These are phyloP conservation scores for Aspergillus oerlinghausenensis DNA, from an alignment of 2,329 filamentous ascomycete genomes.

Conservation along the genomic window DNA sequence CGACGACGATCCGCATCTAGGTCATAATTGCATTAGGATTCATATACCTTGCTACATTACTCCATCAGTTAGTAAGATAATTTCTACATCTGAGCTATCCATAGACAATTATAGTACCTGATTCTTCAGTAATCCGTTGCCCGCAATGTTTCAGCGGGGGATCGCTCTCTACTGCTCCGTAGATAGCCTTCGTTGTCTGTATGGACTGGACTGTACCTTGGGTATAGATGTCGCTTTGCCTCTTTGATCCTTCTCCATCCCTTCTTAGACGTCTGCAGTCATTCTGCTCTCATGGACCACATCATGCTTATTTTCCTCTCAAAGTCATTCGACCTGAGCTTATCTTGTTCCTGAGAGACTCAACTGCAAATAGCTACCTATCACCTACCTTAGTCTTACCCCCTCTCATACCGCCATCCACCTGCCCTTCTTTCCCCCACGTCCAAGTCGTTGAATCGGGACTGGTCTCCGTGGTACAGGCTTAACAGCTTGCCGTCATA, in stretches of 20 bases:
- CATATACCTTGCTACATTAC: not conserved
- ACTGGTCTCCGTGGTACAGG: slow-evolving; percentile 9
- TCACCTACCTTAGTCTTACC: not conserved
- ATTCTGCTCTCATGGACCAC: not conserved
- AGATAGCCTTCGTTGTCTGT: no score
- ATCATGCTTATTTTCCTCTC: not conserved
- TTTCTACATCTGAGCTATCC: not conserved
- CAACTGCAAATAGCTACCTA: not conserved
- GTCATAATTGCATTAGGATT: not conserved
- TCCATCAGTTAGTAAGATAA: no score
- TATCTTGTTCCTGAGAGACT: not conserved
- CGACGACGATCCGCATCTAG: not conserved
- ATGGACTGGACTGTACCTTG: not conserved
- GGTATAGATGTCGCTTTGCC: not conserved
- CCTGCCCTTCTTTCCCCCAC: slow-evolving; percentile 2
- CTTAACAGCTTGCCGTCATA: slow-evolving; percentile 12
- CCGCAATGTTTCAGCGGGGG: not conserved
- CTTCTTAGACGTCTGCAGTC: not conserved
- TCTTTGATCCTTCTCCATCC: not conserved
- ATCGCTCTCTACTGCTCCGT: not conserved
- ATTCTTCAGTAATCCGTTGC: not conserved
- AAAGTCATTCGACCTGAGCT: not conserved
- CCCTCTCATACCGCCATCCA: slow-evolving; percentile 1
- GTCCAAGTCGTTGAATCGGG: slow-evolving; percentile 8
- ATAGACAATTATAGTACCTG: not conserved